These are phyloP conservation scores for Thalia dealbata DNA, from an alignment of 176 grass and related monocot genomes.

Conservation along the genomic window DNA sequence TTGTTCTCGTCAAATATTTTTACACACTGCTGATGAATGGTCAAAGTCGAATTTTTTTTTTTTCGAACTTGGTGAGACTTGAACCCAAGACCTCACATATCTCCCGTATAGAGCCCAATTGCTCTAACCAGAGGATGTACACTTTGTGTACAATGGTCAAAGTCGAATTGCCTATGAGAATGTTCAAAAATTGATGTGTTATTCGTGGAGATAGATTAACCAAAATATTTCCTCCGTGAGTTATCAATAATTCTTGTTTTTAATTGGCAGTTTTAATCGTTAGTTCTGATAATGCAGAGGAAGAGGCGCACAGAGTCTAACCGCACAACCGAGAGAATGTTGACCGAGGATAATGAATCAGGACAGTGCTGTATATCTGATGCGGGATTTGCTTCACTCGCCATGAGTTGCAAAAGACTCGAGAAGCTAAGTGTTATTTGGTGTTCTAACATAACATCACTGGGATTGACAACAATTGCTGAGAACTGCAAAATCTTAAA, in stretches of 20 bases:
- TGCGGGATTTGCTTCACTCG: constrained; percentile 47
- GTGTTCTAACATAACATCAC: constrained; percentile 63
- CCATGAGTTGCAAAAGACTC: constrained; percentile 50
- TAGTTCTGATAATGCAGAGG: constrained; percentile 20
- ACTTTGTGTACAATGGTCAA: no score
- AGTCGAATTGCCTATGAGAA: not conserved
- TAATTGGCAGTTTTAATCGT: not conserved
- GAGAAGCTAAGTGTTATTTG: constrained; percentile 68
- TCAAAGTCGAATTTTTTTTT: no score
- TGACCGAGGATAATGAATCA: constrained; percentile 18
- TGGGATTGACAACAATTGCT: constrained; percentile 52
- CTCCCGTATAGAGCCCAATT: no score
- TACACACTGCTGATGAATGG: not conserved
- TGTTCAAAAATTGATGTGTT: not conserved
- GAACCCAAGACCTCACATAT: no score
- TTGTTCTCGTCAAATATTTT: not conserved
- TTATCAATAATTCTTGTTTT: not conserved
- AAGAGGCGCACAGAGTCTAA: constrained; percentile 2
- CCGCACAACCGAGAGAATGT: constrained; percentile 10
- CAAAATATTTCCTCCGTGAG: not conserved
- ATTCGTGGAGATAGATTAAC: no score
- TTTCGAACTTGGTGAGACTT: no score
- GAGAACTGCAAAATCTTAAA: constrained; percentile 59
- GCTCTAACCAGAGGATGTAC: no score
- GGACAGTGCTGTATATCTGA: constrained; percentile 48